Base-by-base conservation (phyloP, 2,329 filamentous ascomycete species). In the Teratosphaeria viscida region DNA sequence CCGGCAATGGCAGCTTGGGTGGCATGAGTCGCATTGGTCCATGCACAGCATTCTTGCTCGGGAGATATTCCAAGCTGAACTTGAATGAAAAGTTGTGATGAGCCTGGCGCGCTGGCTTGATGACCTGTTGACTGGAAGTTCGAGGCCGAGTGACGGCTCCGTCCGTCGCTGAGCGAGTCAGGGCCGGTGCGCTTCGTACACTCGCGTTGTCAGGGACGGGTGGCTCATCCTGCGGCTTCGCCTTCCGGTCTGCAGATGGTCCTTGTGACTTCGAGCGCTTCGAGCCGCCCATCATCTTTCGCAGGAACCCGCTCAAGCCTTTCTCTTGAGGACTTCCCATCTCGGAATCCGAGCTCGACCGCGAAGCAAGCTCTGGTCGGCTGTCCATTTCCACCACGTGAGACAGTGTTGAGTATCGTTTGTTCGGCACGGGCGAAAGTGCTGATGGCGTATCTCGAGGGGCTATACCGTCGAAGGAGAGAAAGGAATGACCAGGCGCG, bases 11-110 rank as follows among this genome's bases (percentile, higher is more conserved):
- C 3, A 94, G 79, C 12, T 86, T 80, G 1, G 89, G 89, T 5
- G 84, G 81, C 26, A 79, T 79, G 23, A 92, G 77, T n/a, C 79
- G 78, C 72, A 86, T 80, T 2, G 85, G 82, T 49, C 86, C 82
- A 2, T 81, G 82, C 16, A 11, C 16, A 0, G 78, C 76, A 57
- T 82, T 78, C 63, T 81, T 80, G 59, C 80, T 79, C 60, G 83
- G 81, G 49, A 85, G 79, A 79, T 83, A 87, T 61, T 87, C 85
- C 2, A 91, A 79, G 10, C 86, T 84, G 68, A 92, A 92, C 62
- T 86, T 88, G 77, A 92, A 92, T 61, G 84, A 80, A 67, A 83
- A 90, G 63, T 75, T 80, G 77, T 70, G 80, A 75, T 70, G 82
- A 75, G 43, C 43, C 16, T 19, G 19, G n/a, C 19, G 43, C n/a